Conservation (phyloP, 2,329 filamentous ascomycete species). For the Zasmidium citrigriseum region DNA sequence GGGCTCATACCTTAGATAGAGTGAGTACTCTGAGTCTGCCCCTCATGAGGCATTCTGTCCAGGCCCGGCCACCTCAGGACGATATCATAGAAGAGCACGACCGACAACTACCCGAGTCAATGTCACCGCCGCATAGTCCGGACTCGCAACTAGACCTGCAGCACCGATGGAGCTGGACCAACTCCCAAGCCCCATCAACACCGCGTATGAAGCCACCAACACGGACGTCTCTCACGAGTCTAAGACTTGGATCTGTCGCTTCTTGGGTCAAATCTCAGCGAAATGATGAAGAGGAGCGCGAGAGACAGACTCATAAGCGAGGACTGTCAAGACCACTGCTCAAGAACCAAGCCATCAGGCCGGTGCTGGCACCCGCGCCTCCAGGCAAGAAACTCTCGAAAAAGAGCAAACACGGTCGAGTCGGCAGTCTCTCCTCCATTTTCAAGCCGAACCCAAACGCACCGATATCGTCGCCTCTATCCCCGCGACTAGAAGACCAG, state of each 20-base stretch:
- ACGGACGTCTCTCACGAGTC: conserved; percentile 2
- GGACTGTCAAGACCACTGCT: conserved; percentile 6
- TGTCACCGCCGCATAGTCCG: neutral
- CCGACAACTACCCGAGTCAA: neutral
- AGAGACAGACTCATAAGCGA: neutral
- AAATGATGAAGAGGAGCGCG: neutral
- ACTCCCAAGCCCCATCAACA: conserved; percentile 31
- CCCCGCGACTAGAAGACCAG: neutral
- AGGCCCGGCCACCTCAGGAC: neutral
- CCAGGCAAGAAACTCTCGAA: neutral
- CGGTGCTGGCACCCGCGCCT: conserved; percentile 9
- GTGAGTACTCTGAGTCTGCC: neutral
- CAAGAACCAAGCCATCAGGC: conserved; percentile 18
- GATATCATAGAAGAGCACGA: neutral
- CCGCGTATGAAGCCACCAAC: conserved; percentile 20
- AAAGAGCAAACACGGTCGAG: neutral
- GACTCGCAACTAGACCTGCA: neutral
- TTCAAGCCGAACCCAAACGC: conserved; percentile 1
- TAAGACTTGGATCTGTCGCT: conserved; percentile 8
- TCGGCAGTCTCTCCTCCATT: conserved; percentile 5
- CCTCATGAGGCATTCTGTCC: neutral
- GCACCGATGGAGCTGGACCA: conserved; percentile 32
- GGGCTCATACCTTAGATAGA: neutral
- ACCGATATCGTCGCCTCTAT: neutral
- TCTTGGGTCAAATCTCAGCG: conserved; percentile 10